Percentiles rank a stretch among this genome's conserved stretches.
These are phyloP conservation scores for Linnemannia schmuckeri DNA, from an alignment of 192 early-diverging fungal genomes.

Conservation along the genomic window DNA sequence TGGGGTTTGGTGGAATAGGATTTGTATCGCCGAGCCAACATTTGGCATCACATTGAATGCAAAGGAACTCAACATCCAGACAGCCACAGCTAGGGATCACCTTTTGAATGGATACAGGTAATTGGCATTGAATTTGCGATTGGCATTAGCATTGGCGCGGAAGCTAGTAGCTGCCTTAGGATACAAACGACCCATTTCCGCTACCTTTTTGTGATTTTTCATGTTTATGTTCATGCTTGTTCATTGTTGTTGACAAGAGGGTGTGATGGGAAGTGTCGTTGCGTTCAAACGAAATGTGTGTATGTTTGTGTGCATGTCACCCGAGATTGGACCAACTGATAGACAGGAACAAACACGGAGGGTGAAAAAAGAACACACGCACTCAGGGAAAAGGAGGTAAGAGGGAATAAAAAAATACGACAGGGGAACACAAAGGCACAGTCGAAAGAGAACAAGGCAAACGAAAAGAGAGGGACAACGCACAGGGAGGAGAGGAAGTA, in stretches of 20 bases:
- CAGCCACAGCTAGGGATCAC: conserved; percentile 50
- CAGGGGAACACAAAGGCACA: background rate
- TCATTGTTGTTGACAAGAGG: background rate
- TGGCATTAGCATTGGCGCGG: background rate
- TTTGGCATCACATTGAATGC: conserved; percentile 67
- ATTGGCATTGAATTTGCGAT: background rate
- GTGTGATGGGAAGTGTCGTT: conserved; percentile 1
- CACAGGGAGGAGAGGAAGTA: background rate
- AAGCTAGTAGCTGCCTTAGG: too few relatives aligned
- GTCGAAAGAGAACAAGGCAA: background rate
- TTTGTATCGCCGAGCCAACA: conserved; percentile 68
- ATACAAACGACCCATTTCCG: too few relatives aligned
- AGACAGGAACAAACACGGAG: background rate
- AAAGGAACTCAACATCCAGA: conserved; percentile 70
- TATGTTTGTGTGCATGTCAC: background rate
- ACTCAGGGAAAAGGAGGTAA: background rate
- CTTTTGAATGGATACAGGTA: conserved; percentile 53
- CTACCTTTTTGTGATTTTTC: too few relatives aligned
- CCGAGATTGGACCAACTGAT: background rate
- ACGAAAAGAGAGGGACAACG: background rate
- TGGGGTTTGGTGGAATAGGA: conserved; percentile 14
- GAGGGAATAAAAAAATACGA: background rate
- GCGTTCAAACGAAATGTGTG: background rate
- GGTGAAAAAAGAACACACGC: background rate
- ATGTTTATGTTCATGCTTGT: too few relatives aligned